A percentile compares a stretch with the other conserved stretches of the same genome.
phyloP scores from a whole-genome alignment of 106 monocot genomes.

The Cymbidium sinense region DNA sequence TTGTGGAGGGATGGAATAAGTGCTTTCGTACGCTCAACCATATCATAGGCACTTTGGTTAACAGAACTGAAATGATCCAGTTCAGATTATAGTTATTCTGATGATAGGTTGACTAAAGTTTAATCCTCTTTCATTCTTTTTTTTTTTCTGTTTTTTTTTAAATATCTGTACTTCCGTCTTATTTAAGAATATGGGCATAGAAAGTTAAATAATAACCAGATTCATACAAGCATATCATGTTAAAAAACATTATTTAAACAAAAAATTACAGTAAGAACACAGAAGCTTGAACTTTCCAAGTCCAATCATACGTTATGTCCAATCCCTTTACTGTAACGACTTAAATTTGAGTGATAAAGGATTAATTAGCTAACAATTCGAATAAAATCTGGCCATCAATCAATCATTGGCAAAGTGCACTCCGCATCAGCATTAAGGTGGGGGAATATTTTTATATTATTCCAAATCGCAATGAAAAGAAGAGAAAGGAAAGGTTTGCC shows the following conservation, averaged over 20 bases:
- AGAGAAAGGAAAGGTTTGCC: background rate
- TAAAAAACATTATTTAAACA: too few relatives aligned
- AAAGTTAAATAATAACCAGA: too few relatives aligned
- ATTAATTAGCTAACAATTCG: background rate
- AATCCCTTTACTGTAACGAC: too few relatives aligned
- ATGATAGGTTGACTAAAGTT: background rate
- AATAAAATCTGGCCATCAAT: background rate
- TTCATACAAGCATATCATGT: too few relatives aligned
- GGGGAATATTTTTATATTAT: background rate
- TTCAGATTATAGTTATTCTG: background rate
- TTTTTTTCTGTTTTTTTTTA: background rate
- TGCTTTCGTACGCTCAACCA: background rate
- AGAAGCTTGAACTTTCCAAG: background rate
- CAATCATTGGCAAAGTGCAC: background rate
- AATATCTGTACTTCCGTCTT: too few relatives aligned
- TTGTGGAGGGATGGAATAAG: background rate
- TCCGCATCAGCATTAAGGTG: background rate
- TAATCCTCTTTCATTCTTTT: background rate
- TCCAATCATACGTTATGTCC: too few relatives aligned
- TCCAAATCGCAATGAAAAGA: background rate
- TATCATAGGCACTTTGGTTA: background rate
- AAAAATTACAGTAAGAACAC: background rate
- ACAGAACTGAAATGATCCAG: background rate
- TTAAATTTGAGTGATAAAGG: background rate
- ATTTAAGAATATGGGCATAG: too few relatives aligned